Conservation (phyloP, 1,139 yeast genomes). For the Debaryomyces sp. region DNA sequence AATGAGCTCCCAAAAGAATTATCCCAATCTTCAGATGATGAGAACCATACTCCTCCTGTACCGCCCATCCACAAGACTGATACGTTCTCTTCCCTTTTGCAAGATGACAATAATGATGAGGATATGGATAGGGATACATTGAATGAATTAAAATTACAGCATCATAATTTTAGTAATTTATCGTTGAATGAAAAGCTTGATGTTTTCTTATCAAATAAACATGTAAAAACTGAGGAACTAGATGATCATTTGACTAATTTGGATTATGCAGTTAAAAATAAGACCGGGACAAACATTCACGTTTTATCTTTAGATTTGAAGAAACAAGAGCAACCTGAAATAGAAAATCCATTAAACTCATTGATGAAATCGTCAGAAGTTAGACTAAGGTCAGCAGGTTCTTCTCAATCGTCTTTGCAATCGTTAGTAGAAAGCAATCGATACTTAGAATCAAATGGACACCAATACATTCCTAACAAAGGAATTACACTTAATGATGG, state of each 20-base stretch:
- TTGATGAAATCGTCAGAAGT: slow-evolving; percentile 33
- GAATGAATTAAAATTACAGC: slow-evolving; percentile 25
- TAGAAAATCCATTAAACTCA: slow-evolving; percentile 41
- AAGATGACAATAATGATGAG: slow-evolving; percentile 14
- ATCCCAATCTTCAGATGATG: slow-evolving; percentile 14
- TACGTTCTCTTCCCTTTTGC: slow-evolving; percentile 19
- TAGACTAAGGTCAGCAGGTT: slow-evolving; percentile 39
- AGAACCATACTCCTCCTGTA: slow-evolving; percentile 35
- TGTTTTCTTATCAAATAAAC: slow-evolving; percentile 28
- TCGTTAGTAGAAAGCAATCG: slow-evolving; percentile 43
- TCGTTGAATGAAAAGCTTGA: slow-evolving; percentile 45
- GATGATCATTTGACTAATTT: slow-evolving; percentile 41
- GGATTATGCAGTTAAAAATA: slow-evolving; percentile 27
- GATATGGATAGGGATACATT: slow-evolving; percentile 26
- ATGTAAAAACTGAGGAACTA: slow-evolving; percentile 24
- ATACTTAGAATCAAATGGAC: slow-evolving; percentile 29
- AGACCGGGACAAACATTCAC: slow-evolving; percentile 39
- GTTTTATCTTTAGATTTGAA: slow-evolving; percentile 34
- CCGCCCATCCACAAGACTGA: slow-evolving; percentile 22
- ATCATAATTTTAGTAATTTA: slow-evolving; percentile 29
- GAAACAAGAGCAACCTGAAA: slow-evolving; percentile 19
- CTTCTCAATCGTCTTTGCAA: slow-evolving; percentile 49
- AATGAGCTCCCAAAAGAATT: slow-evolving; percentile 17
- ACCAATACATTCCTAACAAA: slow-evolving; percentile 21
- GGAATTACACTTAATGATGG: slow-evolving; percentile 48